Conservation (phyloP, 2,329 filamentous ascomycete genomes). For the Helotiales sp. region DNA sequence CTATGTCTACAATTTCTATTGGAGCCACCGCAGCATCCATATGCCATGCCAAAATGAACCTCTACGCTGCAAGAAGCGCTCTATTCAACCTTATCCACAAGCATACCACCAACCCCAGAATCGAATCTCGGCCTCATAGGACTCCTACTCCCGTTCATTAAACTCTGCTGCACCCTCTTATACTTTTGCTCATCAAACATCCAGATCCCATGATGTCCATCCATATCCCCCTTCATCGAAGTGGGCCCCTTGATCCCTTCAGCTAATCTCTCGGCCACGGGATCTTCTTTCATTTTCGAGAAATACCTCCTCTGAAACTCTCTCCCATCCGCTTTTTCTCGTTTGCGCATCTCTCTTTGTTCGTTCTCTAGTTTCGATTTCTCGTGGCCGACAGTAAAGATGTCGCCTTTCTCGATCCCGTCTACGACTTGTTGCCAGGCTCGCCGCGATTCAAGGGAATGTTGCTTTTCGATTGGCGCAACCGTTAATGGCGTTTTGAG, state of each 20-base stretch:
- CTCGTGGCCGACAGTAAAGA: conserved; percentile 76
- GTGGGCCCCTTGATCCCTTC: conserved; percentile 42
- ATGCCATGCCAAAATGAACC: conserved; percentile 7
- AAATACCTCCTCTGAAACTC: conserved; percentile 88
- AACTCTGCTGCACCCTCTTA: conserved; percentile 22
- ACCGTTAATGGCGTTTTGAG: conserved; percentile 71
- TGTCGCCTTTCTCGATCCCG: conserved; percentile 79
- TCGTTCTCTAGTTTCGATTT: conserved; percentile 91
- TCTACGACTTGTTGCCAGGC: conserved; percentile 86
- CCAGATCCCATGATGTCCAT: conserved; percentile 36
- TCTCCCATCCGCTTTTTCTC: conserved; percentile 73
- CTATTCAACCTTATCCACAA: conserved; percentile 8
- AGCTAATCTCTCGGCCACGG: conserved; percentile 48
- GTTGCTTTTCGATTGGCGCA: conserved; percentile 75
- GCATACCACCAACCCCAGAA: conserved; percentile 33
- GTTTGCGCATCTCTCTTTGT: conserved; percentile 76
- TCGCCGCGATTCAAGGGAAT: conserved; percentile 83
- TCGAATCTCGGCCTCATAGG: conserved; percentile 34
- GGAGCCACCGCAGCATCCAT: neutral
- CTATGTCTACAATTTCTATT: neutral
- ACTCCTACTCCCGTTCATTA: conserved; percentile 30
- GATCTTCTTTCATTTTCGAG: conserved; percentile 54
- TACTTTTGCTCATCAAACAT: conserved; percentile 40
- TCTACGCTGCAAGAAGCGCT: neutral
- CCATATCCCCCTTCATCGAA: conserved; percentile 28